Base-by-base conservation (phyloP, 768 basidiomycete genomes). In the Suillus brevipes region DNA sequence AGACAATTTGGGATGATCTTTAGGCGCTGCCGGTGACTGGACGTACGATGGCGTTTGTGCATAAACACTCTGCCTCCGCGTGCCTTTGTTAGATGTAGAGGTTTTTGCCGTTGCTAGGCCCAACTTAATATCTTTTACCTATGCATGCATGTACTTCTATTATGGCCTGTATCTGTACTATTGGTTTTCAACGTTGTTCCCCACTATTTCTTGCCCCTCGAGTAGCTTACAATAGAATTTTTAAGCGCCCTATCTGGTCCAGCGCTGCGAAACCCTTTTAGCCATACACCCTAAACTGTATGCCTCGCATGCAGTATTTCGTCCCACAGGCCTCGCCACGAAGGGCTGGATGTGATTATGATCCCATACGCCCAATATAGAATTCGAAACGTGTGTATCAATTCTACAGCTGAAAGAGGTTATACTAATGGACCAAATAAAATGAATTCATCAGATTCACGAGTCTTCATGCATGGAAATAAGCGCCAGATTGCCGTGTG, bases 41-140 rank as follows among this genome's bases (percentile, higher is more conserved):
- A 65, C 65, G 5, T 68, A 79, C 43, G 69, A 77, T 2, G 81
- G 81, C 4, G 61, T 64, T 4, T 81, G 80, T 6, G 1, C 2
- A 18, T 59, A 23, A 58, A 2, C 5, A 20, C 20, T 28, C 18
- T 59, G 16, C 57, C 16, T 28, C 16, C 3, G 16, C 10, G 5
- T 16, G 5, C 23, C 8, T 40, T 40, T 40, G 23, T 28, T 28
- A 40, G 25, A 42, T 59, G 16, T 28, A 5, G 57, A 28, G 23
- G 10, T 28, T 18, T 12, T 20, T 20, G 3, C 16, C 6, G 23
- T 38, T 34, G 31, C 7, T 31, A n/a, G 31, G 4, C 28, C 28
- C 4, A 53, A 10, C 31, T 14, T 12, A n/a, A 34, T 28, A 18
- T 50, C 14, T 38, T 40, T 16, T 38, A 16, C 16, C 18, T 25